Evolutionary conservation across 2,329 filamentous ascomycete species (phyloP).

Genomic region (Lasiodiplodia sp.): DNA sequence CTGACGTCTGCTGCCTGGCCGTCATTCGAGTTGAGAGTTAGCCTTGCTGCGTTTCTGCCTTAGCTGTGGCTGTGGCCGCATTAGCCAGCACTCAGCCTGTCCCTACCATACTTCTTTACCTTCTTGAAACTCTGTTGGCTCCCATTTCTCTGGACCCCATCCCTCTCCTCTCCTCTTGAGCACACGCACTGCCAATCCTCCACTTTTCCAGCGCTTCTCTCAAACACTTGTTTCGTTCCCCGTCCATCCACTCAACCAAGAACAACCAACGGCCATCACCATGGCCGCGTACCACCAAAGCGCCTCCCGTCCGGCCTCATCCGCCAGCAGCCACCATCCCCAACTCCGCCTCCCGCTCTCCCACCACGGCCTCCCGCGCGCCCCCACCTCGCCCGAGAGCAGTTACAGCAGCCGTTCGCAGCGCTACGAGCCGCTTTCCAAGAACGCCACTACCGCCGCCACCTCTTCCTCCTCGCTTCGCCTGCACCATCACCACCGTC

Average conservation of each 20-base stretch:
- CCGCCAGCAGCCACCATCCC: conserved; percentile 15
- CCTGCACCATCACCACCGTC: not conserved
- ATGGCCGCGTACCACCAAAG: conserved; percentile 14
- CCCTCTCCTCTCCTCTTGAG: not conserved
- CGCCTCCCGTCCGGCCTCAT: not conserved
- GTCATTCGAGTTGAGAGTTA: not conserved
- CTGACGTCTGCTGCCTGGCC: conserved; percentile 20
- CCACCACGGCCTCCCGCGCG: conserved; percentile 28
- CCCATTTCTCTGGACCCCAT: not conserved
- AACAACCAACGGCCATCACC: not conserved
- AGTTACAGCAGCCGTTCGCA: conserved; percentile 25
- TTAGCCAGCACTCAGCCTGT: conserved; percentile 9
- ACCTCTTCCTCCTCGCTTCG: not conserved
- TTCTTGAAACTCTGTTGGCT: conserved; percentile 19
- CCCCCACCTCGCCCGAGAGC: conserved; percentile 21
- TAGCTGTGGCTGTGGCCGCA: conserved; percentile 1
- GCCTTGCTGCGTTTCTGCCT: not conserved
- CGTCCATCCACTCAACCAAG: not conserved
- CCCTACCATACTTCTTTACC: conserved; percentile 19
- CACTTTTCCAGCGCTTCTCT: not conserved
- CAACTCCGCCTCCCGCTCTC: conserved; percentile 27
- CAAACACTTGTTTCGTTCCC: not conserved
- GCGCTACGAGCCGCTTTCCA: conserved; percentile 27
- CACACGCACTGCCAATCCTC: conserved; percentile 14
- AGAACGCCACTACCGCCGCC: not conserved